Conservation (phyloP, 1,284 basidiomycete species). For the Sanghuangporus weigelae region DNA sequence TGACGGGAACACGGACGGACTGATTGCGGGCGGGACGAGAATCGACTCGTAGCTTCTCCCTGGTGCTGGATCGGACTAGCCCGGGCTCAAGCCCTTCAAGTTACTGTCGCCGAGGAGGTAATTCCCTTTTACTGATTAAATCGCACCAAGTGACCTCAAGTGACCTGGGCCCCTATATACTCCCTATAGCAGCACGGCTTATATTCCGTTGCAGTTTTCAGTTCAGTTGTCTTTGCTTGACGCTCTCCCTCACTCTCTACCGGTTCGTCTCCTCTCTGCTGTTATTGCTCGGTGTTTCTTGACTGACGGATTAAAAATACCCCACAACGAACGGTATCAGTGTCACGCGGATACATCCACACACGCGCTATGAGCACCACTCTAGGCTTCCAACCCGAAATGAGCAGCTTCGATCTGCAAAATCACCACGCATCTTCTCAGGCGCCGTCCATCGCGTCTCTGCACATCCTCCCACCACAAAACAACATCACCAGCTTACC, state of each 20-base stretch:
- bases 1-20: neutral
- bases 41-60: neutral
- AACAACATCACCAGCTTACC: slow-evolving; percentile 1
- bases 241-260: neutral
- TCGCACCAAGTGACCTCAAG: no score
- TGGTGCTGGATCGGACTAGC: neutral
- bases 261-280: neutral
- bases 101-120: neutral
- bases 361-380: neutral
- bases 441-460: slow-evolving; percentile 11
- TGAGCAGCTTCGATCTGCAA: slow-evolving; percentile 3
- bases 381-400: neutral
- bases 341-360: neutral
- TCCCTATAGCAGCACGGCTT: no score
- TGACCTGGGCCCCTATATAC: neutral
- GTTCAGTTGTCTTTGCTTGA: neutral
- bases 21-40: neutral
- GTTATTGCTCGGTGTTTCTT: neutral
- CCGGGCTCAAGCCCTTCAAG: neutral
- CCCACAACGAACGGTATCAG: neutral
- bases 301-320: neutral
- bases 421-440: neutral
- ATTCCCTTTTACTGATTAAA: neutral
- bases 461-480: slow-evolving; percentile 1
- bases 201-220: neutral